Conservation (phyloP, 257 asterid species). For the Asclepias syriaca region DNA sequence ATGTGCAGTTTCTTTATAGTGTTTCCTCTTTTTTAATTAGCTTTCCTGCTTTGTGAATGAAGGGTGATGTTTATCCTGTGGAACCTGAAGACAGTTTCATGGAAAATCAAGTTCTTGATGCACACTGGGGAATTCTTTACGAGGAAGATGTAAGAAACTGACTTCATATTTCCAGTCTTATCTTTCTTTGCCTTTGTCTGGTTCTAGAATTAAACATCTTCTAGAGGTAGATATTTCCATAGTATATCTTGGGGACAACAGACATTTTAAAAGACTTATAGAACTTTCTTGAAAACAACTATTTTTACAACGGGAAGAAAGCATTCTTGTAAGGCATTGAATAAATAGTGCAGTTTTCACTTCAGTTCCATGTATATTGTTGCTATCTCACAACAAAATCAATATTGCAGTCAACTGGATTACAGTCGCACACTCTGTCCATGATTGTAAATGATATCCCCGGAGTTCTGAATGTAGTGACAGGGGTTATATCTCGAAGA, state of each 20-base stretch:
- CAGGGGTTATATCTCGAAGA: conserved; percentile 84
- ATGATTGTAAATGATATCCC: conserved; percentile 69
- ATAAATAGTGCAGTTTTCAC: not conserved
- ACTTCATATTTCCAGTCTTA: conserved; percentile 5
- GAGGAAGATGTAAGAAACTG: conserved; percentile 63
- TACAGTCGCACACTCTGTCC: conserved; percentile 70
- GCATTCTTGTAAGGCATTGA: not conserved
- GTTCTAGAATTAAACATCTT: not conserved
- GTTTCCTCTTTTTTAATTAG: conserved; percentile 8
- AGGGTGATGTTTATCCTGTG: conserved; percentile 97
- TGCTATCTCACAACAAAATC: conserved; percentile 16
- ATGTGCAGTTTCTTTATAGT: conserved; percentile 3
- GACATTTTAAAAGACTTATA: not conserved
- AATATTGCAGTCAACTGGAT: conserved; percentile 62
- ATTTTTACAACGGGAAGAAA: not conserved
- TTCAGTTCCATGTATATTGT: not conserved
- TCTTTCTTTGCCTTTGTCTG: not conserved
- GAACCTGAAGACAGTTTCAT: conserved; percentile 49
- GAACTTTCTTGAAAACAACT: not conserved
- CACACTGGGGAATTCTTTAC: conserved; percentile 82
- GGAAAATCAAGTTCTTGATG: conserved; percentile 65
- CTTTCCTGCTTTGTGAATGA: conserved; percentile 18
- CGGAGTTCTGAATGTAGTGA: conserved; percentile 78
- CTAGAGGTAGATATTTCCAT: not conserved
- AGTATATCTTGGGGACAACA: not conserved